phyloP scores from a whole-genome alignment of 371 early-diverging fungal genomes.

The Haplosporangium sp. region DNA sequence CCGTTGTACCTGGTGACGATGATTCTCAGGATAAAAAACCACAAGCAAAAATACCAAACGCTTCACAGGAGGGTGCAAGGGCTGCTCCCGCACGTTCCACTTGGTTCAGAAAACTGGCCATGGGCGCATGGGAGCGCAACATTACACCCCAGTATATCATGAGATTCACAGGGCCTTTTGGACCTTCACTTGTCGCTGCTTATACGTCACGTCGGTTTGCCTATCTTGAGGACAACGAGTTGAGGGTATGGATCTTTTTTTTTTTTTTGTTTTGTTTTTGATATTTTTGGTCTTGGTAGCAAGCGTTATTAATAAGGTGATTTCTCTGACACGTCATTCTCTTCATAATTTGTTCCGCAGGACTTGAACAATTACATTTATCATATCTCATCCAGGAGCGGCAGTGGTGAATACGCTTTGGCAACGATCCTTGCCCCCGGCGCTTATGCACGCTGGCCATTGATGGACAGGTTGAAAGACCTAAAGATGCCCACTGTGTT shows the following conservation, averaged over 20 bases:
- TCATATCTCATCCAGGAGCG: slow-evolving; percentile 80
- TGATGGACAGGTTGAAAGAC: slow-evolving; percentile 72
- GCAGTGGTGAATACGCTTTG: slow-evolving; percentile 85
- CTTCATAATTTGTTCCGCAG: slow-evolving; percentile 1
- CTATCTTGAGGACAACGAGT: slow-evolving; percentile 73
- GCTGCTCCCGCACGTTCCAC: slow-evolving; percentile 55
- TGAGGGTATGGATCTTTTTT: neutral
- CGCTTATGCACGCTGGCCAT: slow-evolving; percentile 86
- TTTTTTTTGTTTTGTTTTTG: slow-evolving; percentile 45
- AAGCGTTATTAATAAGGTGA: slow-evolving; percentile 15
- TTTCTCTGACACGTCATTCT: slow-evolving; percentile 8
- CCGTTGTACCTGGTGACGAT: neutral
- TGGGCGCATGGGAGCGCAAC: slow-evolving; percentile 79
- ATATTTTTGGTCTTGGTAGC: slow-evolving; percentile 56
- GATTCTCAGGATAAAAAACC: neutral
- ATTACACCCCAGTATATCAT: slow-evolving; percentile 88
- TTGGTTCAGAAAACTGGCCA: slow-evolving; percentile 56
- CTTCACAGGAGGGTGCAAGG: slow-evolving; percentile 4
- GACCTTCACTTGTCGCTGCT: slow-evolving; percentile 73
- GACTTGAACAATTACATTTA: slow-evolving; percentile 66
- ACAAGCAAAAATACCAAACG: slow-evolving; percentile 5
- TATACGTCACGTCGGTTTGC: slow-evolving; percentile 80
- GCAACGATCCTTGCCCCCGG: slow-evolving; percentile 80
- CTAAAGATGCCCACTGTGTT: slow-evolving; percentile 84
- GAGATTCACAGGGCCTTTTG: slow-evolving; percentile 81